Evolutionary conservation across 305 asterid species (phyloP).

Genomic region (Solanum hybrid): DNA sequence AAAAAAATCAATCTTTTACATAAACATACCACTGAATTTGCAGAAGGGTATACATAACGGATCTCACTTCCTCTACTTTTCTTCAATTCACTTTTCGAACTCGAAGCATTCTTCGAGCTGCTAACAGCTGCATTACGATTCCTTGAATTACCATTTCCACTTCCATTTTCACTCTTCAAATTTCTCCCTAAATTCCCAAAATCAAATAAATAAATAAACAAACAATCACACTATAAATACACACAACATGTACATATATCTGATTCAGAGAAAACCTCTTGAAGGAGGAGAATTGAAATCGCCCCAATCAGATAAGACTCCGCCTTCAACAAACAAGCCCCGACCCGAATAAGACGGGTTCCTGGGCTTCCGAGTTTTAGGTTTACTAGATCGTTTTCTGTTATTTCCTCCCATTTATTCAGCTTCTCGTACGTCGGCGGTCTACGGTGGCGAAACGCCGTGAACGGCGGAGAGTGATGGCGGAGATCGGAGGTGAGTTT

Average conservation of each 20-base stretch:
- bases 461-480: neutral
- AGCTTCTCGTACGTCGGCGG: neutral
- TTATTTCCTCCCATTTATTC: conserved; percentile 43
- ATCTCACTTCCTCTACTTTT: conserved; percentile 33
- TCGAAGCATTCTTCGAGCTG: conserved; percentile 18
- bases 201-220: neutral
- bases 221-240: neutral
- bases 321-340: conserved; percentile 71
- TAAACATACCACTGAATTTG: conserved; percentile 31
- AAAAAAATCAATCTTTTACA: too few species aligned
- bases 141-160: conserved; percentile 27
- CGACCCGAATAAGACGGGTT: conserved; percentile 27
- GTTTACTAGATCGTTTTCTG: conserved; percentile 42
- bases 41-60: conserved; percentile 40
- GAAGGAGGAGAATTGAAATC: conserved; percentile 51
- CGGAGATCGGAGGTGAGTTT: neutral
- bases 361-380: conserved; percentile 31
- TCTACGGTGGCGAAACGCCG: neutral
- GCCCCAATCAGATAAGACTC: conserved; percentile 63
- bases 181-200: conserved; percentile 35
- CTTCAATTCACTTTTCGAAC: conserved; percentile 22
- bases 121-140: conserved; percentile 28
- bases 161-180: conserved; percentile 29
- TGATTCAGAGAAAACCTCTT: conserved; percentile 22
- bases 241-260: neutral